phyloP scores from a whole-genome alignment of 345 rosid species.

The Eucalyptus globulus region DNA sequence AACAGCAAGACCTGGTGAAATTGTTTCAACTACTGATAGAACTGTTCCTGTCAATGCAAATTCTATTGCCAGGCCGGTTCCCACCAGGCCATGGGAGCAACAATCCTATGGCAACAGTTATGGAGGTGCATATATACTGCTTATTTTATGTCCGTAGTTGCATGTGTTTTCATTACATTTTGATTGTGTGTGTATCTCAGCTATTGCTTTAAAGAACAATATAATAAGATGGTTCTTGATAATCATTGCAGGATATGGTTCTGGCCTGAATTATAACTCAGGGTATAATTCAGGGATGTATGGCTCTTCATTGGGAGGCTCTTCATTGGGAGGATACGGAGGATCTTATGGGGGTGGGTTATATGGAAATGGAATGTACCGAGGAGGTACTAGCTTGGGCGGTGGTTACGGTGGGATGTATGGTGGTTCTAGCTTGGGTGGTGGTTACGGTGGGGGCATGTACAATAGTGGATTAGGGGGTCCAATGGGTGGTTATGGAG shows the following conservation, averaged over 20 bases:
- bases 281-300: constrained; percentile 65
- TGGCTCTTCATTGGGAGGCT: constrained; percentile 50
- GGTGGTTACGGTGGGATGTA: constrained; percentile 59
- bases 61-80: constrained; percentile 56
- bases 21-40: constrained; percentile 34
- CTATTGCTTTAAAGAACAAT: neutral
- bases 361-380: constrained; percentile 63
- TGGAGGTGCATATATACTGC: constrained; percentile 27
- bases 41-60: constrained; percentile 34
- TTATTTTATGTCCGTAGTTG: neutral
- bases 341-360: constrained; percentile 53
- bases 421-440: constrained; percentile 52
- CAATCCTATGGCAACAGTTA: constrained; percentile 44
- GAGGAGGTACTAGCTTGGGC: constrained; percentile 74
- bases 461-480: constrained; percentile 53
- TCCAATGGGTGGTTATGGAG: constrained; percentile 95
- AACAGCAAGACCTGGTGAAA: constrained; percentile 82
- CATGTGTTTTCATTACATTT: neutral
- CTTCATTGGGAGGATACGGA: constrained; percentile 44
- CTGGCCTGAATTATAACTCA: constrained; percentile 52
- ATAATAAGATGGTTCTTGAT: neutral
- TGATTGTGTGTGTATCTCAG: neutral
- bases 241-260: constrained; percentile 46
- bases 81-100: constrained; percentile 88
- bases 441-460: constrained; percentile 41